Conservation (phyloP, 495 filamentous ascomycete species). For the Astrothelium subdiscretum region DNA sequence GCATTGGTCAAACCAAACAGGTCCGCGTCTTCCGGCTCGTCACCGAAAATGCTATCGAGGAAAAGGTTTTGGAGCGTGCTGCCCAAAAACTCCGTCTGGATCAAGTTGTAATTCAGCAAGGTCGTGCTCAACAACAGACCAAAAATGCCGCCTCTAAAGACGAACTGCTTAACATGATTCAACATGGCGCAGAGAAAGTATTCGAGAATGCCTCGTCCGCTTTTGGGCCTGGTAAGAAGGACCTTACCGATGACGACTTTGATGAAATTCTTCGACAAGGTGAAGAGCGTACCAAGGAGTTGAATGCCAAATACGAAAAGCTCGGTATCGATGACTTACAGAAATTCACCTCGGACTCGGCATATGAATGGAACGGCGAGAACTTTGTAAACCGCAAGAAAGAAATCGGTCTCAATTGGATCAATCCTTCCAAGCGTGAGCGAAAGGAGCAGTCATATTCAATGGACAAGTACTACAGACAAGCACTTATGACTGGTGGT, state of each 20-base stretch:
- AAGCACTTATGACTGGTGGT: constrained; percentile 75
- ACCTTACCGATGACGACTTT: constrained; percentile 76
- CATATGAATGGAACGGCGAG: constrained; percentile 96
- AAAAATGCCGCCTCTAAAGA: constrained; percentile 89
- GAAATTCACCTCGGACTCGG: constrained; percentile 89
- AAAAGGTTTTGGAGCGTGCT: constrained; percentile 94
- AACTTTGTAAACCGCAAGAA: constrained; percentile 92
- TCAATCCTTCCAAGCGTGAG: constrained; percentile 96
- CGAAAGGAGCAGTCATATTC: constrained; percentile 97
- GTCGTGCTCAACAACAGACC: constrained; percentile 80
- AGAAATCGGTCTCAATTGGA: constrained; percentile 91
- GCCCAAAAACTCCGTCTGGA: constrained; percentile 96
- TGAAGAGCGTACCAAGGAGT: constrained; percentile 75
- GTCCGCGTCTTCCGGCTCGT: constrained; percentile 93
- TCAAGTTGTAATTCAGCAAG: constrained; percentile 98
- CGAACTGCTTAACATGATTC: constrained; percentile 94
- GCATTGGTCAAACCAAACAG: constrained; percentile 98
- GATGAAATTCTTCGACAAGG: constrained; percentile 77
- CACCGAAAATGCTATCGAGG: constrained; percentile 95
- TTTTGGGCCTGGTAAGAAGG: constrained; percentile 43
- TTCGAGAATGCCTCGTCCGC: constrained; percentile 59
- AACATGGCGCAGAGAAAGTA: constrained; percentile 91
- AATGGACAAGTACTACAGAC: constrained; percentile 97
- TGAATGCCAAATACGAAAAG: constrained; percentile 90
- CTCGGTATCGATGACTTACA: constrained; percentile 97